Evolutionary conservation across 2,329 filamentous ascomycete genomes (phyloP).

Genomic region (Stemphylium lycopersici): DNA sequence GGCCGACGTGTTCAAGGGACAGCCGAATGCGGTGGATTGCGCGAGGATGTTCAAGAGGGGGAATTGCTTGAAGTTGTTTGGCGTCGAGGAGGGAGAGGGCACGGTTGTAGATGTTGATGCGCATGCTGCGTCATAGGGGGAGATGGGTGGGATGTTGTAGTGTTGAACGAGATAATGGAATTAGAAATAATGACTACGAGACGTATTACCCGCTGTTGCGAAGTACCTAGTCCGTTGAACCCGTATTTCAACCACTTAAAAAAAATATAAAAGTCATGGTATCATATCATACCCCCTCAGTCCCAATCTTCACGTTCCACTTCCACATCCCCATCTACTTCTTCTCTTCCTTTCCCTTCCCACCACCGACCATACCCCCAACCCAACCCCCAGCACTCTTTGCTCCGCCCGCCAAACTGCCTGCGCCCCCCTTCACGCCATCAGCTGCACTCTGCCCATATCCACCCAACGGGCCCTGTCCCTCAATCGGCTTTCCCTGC

Average conservation of each 20-base stretch:
- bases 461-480: constrained; percentile 43
- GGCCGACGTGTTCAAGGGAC: constrained; percentile 50
- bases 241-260: neutral
- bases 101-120: constrained; percentile 8
- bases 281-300: constrained; percentile 1
- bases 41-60: constrained; percentile 56
- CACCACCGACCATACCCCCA: constrained; percentile 30
- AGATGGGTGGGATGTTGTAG: neutral
- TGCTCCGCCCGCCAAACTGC: constrained; percentile 27
- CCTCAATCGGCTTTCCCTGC: constrained; percentile 55
- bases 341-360: constrained; percentile 27
- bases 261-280: neutral
- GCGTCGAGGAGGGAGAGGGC: constrained; percentile 27
- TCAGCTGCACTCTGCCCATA: constrained; percentile 38
- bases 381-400: constrained; percentile 38
- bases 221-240: no score
- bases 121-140: neutral
- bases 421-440: constrained; percentile 40
- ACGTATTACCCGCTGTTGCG: neutral
- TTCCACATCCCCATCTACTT: constrained; percentile 12
- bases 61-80: constrained; percentile 40
- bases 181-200: neutral
- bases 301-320: neutral
- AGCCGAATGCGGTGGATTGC: constrained; percentile 55
- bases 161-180: no score